These are phyloP conservation scores for Pseudogymnoascus sp. DNA, from an alignment of 2,329 filamentous ascomycete species.

Conservation along the genomic window DNA sequence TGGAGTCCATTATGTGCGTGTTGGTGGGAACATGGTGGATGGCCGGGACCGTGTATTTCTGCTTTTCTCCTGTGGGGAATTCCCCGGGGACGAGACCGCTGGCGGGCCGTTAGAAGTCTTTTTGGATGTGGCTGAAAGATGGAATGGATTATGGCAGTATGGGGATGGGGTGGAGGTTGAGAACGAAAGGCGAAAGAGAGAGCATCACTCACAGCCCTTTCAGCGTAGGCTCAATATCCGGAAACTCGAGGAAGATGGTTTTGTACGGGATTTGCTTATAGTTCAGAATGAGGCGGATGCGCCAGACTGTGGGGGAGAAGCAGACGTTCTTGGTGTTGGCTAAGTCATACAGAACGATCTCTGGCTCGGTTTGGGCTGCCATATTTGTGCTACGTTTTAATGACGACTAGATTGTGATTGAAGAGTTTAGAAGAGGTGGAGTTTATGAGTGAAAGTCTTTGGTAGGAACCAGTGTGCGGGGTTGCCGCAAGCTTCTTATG, in stretches of 20 bases:
- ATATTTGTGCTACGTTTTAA: constrained; percentile 17
- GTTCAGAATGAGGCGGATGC: constrained; percentile 37
- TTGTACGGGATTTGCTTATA: constrained; percentile 35
- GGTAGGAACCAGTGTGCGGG: background rate
- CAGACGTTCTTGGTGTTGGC: constrained; percentile 33
- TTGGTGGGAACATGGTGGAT: constrained; percentile 34
- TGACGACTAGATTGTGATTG: constrained; percentile 11
- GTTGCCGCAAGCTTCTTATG: background rate
- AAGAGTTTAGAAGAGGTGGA: background rate
- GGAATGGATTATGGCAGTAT: background rate
- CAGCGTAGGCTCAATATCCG: constrained; percentile 35
- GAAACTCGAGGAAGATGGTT: constrained; percentile 36
- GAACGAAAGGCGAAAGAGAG: constrained; percentile 10
- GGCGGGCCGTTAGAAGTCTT: constrained; percentile 7
- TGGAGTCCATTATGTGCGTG: constrained; percentile 34
- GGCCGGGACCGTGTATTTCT: constrained; percentile 34
- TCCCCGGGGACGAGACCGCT: constrained; percentile 23
- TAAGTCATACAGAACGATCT: constrained; percentile 35
- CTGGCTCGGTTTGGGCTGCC: constrained; percentile 23
- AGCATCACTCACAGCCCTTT: constrained; percentile 30
- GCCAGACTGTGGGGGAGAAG: constrained; percentile 36
- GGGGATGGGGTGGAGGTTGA: constrained; percentile 10
- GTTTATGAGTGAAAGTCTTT: constrained; percentile 7
- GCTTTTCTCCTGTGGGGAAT: constrained; percentile 14
- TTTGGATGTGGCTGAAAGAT: constrained; percentile 3